Conservation (phyloP, 164 flowering plant genomes). For the Litsea cubeba region DNA sequence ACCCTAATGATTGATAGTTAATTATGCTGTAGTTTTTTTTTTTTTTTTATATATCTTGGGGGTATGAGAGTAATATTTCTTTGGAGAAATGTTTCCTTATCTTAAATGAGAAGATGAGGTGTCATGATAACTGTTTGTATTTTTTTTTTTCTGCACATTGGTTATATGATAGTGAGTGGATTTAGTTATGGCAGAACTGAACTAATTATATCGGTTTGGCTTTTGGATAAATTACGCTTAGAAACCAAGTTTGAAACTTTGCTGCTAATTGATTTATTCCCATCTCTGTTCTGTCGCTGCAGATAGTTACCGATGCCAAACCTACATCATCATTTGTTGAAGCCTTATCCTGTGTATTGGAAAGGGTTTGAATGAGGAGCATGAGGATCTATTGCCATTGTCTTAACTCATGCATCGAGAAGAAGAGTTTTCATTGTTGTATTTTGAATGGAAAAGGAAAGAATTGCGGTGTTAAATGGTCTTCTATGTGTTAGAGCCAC, state of each 20-base stretch:
- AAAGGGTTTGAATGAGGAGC: neutral
- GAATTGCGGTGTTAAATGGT: conserved; percentile 7
- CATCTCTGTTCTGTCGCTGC: neutral
- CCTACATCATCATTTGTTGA: neutral
- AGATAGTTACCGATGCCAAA: neutral
- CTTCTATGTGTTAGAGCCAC: neutral
- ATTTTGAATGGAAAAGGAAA: conserved; percentile 4
- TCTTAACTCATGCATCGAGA: neutral
- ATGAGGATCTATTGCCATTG: conserved; percentile 2
- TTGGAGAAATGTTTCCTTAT: neutral
- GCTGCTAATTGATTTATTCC: neutral
- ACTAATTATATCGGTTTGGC: neutral
- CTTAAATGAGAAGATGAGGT: neutral
- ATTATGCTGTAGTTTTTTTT: neutral
- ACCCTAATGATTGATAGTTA: neutral
- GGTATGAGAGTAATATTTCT: neutral
- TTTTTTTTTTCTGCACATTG: neutral
- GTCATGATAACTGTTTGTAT: too few species aligned
- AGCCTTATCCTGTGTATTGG: neutral
- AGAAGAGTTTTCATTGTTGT: neutral
- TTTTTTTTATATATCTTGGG: too few species aligned
- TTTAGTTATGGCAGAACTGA: too few species aligned
- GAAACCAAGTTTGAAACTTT: neutral
- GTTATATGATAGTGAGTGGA: neutral
- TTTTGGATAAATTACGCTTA: neutral